Evolutionary conservation across 192 early-diverging fungal species (phyloP), one percentile per base, ranked within the genome.

Genomic region (Dissophora ornata): DNA sequence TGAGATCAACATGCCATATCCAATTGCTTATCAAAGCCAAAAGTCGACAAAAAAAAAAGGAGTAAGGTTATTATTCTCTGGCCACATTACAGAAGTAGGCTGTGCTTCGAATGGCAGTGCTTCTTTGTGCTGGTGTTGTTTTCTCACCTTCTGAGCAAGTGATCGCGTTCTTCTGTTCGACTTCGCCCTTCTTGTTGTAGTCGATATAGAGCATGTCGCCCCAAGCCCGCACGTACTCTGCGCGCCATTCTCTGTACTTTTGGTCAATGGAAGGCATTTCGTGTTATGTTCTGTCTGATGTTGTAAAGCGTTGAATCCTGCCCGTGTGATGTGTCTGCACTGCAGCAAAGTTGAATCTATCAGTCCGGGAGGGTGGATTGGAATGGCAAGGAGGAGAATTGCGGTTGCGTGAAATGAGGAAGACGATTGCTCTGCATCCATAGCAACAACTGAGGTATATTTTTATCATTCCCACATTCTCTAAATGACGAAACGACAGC

Each of bases 1-100:
- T 16, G 85, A 84, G 25, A 82, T 80, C 33, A 86, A 45, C 85
- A 86, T 84, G 33, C 85, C 85, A 73, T 86, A 86, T 33, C 85
- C 85, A 68, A 71, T 67, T 25, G 73, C 73, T 77, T 21, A 13
- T 41, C n/a, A n/a, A n/a, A 45, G 25, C 60, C 13, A 16, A 46
- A 57, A 53, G 42, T 15, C 5, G 46, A 48, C 46, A 19, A 12
- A 19, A 21, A 19, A 8, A 5, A 36, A 40, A 46, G 18, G 11
- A 16, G 38, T 36, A 55, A 25, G 12, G 44, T 30, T 18, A 1
- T 18, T 18, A 41, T 18, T 41, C 18, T 10, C 18, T 18, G 40
- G 12, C 1, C n/a, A n/a, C n/a, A n/a, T n/a, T n/a, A n/a, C 49
- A 51, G 6, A n/a, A 45, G 44, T 6, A 9, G 44, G 44, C 10